A percentile compares a stretch with the other conserved stretches of the same genome.
Evolutionary conservation across 1,284 basidiomycete genomes (phyloP).

Genomic region (Flammula alnicola): DNA sequence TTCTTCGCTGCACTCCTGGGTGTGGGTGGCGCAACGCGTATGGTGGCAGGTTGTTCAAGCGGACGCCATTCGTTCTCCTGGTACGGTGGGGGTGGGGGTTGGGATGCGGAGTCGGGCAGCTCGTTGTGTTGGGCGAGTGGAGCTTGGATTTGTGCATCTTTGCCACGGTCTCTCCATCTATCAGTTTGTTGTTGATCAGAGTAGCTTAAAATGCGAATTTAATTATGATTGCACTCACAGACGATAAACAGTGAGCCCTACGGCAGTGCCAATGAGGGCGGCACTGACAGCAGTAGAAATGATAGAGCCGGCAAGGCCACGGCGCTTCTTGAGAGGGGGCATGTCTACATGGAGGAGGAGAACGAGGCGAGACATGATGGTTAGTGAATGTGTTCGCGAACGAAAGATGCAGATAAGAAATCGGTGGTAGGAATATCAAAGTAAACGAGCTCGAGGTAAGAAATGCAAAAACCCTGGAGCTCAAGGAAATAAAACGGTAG

Average conservation of each 20-base stretch:
- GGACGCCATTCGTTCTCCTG: conserved; percentile 11
- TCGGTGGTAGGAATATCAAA: conserved; percentile 7
- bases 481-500: conserved; percentile 9
- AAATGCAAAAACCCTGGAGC: conserved; percentile 5
- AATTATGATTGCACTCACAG: conserved; percentile 54
- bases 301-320: conserved; percentile 77
- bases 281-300: conserved; percentile 80
- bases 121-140: conserved; percentile 1
- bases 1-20: conserved; percentile 3
- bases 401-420: conserved; percentile 7
- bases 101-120: conserved; percentile 23
- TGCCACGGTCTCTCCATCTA: conserved; percentile 74
- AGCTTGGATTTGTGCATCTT: conserved; percentile 33
- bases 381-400: conserved; percentile 19
- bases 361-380: conserved; percentile 36
- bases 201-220: too few species aligned
- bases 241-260: conserved; percentile 81
- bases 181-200: not conserved
- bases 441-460: conserved; percentile 1
- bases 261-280: conserved; percentile 80
- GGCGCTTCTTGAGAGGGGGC: conserved; percentile 53
- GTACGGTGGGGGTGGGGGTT: conserved; percentile 12
- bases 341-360: conserved; percentile 52
- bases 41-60: conserved; percentile 4
- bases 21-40: conserved; percentile 4